Evolutionary conservation across 2,329 filamentous ascomycete genomes (phyloP).

Genomic region (Elsinoe fawcettii): DNA sequence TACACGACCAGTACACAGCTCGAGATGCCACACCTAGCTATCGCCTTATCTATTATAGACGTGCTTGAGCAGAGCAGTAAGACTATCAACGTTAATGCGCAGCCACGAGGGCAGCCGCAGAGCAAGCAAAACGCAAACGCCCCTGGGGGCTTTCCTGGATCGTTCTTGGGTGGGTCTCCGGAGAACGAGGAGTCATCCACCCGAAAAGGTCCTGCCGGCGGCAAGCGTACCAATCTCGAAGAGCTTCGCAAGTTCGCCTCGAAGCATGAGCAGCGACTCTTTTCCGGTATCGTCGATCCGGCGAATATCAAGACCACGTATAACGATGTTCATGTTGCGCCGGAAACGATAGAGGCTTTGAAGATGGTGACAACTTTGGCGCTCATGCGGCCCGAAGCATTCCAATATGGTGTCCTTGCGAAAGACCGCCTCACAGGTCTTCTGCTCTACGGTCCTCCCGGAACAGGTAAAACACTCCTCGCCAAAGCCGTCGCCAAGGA

Average conservation of each 20-base stretch:
- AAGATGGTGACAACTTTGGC: constrained; percentile 85
- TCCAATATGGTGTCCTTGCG: constrained; percentile 86
- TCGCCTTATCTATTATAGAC: constrained; percentile 13
- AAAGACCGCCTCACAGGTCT: constrained; percentile 86
- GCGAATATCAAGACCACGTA: constrained; percentile 81
- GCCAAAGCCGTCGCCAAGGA: constrained; percentile 59
- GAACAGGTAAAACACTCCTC: constrained; percentile 78
- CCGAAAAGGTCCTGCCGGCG: background rate
- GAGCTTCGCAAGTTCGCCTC: constrained; percentile 54
- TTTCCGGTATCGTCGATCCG: constrained; percentile 74
- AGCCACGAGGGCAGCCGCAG: background rate
- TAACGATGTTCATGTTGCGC: constrained; percentile 71
- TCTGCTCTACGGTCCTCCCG: constrained; percentile 91
- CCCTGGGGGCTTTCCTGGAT: no score
- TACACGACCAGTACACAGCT: constrained; percentile 17
- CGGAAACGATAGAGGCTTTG: constrained; percentile 76
- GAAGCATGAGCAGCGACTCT: constrained; percentile 71
- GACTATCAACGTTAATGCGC: background rate
- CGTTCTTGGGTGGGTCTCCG: background rate
- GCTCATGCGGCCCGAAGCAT: constrained; percentile 83
- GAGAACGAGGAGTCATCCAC: background rate
- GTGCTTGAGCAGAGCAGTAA: constrained; percentile 1
- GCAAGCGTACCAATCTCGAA: constrained; percentile 31
- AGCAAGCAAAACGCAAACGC: background rate
- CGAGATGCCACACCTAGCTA: constrained; percentile 17